These are phyloP conservation scores for Limonium bicolor DNA, from an alignment of 148 eudicot genomes.

Conservation along the genomic window DNA sequence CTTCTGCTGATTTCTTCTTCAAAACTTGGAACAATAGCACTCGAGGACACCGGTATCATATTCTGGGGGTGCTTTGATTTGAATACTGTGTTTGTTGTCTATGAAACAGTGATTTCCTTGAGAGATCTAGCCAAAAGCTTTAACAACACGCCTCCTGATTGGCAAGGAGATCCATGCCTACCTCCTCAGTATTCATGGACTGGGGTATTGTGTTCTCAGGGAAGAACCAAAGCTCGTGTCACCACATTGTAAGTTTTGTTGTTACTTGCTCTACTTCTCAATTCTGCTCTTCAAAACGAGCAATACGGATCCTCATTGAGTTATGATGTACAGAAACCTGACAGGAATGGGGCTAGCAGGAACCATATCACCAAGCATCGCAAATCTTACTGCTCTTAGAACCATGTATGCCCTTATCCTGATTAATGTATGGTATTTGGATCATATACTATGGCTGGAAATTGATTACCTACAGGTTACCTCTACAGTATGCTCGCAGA, in stretches of 20 bases:
- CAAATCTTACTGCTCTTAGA: constrained; percentile 26
- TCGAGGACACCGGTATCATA: neutral
- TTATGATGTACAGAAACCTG: constrained; percentile 48
- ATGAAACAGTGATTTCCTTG: constrained; percentile 35
- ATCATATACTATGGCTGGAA: neutral
- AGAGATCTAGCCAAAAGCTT: constrained; percentile 29
- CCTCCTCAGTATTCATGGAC: constrained; percentile 57
- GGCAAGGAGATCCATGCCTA: constrained; percentile 89
- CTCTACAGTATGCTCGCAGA: constrained; percentile 42
- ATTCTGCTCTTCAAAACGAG: neutral
- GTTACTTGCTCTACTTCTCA: neutral
- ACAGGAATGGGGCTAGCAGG: constrained; percentile 46
- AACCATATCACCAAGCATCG: constrained; percentile 26
- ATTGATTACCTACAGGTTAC: neutral
- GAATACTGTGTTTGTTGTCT: neutral
- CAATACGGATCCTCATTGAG: too few species aligned
- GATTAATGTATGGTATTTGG: neutral
- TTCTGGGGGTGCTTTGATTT: neutral
- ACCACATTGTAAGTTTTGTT: constrained; percentile 46
- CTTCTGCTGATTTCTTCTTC: neutral
- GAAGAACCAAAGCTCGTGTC: constrained; percentile 19
- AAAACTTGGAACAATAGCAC: neutral
- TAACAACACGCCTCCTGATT: constrained; percentile 43
- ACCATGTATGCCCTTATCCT: constrained; percentile 30
- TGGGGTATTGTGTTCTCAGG: constrained; percentile 38